phyloP scores from a whole-genome alignment of 805 yeast species.

The Yamadazyma olivae region DNA sequence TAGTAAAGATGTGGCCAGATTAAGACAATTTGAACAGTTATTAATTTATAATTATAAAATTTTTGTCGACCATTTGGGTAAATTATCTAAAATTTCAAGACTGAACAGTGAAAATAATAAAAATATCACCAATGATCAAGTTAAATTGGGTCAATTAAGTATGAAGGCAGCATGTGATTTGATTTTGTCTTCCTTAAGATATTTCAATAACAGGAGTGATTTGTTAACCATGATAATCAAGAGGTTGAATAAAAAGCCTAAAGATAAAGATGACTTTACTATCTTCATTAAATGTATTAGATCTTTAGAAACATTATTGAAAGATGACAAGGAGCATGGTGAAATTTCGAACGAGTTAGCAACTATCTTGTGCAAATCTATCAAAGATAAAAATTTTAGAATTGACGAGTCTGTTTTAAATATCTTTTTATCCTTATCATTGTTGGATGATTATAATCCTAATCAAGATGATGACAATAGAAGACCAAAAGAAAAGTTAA shows the following conservation, averaged over 20 bases:
- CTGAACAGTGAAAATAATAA: conserved; percentile 35
- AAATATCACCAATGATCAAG: conserved; percentile 28
- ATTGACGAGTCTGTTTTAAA: conserved; percentile 83
- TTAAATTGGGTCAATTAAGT: conserved; percentile 55
- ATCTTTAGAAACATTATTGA: conserved; percentile 65
- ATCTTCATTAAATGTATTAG: conserved; percentile 59
- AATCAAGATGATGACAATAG: conserved; percentile 44
- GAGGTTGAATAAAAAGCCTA: conserved; percentile 62
- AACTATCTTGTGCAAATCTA: conserved; percentile 62
- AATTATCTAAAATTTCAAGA: conserved; percentile 36
- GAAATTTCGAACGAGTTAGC: conserved; percentile 74
- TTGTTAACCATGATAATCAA: conserved; percentile 64
- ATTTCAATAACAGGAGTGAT: conserved; percentile 81
- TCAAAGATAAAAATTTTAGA: conserved; percentile 69
- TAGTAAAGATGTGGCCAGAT: conserved; percentile 72
- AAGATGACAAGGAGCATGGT: conserved; percentile 77
- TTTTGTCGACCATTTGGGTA: conserved; percentile 57
- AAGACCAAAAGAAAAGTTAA: conserved; percentile 45
- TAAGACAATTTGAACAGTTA: conserved; percentile 78
- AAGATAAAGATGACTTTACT: conserved; percentile 41
- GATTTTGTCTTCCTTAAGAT: conserved; percentile 55
- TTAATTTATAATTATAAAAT: conserved; percentile 66
- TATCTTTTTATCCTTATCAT: conserved; percentile 62
- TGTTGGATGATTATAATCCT: conserved; percentile 73
- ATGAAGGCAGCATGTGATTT: conserved; percentile 79